phyloP scores from a whole-genome alignment of 805 yeast species.

The Lachancea waltii region DNA sequence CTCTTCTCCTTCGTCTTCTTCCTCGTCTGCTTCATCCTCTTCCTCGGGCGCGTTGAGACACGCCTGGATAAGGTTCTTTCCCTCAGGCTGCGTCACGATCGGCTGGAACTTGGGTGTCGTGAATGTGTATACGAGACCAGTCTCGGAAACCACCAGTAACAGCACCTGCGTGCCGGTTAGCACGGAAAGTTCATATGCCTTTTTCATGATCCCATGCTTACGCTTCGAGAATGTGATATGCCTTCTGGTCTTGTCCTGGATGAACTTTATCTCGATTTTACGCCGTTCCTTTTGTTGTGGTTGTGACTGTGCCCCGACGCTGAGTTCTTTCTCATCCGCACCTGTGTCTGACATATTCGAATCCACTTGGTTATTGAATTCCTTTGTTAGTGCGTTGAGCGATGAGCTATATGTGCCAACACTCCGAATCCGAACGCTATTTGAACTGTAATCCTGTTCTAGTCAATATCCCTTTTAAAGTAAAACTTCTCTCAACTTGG shows the following conservation, averaged over 20 bases:
- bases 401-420: too few species aligned
- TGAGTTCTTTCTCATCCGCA: slow-evolving; percentile 8
- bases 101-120: slow-evolving; percentile 99
- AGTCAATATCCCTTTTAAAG: slow-evolving; percentile 9
- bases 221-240: slow-evolving; percentile 97
- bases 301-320: slow-evolving; percentile 6
- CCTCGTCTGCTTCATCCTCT: slow-evolving; percentile 59
- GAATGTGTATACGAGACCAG: slow-evolving; percentile 97
- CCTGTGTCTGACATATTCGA: slow-evolving; percentile 7
- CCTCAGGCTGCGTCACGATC: slow-evolving; percentile 93
- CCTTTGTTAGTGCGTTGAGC: too few species aligned
- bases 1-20: slow-evolving; percentile 40
- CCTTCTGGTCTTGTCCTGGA: slow-evolving; percentile 95
- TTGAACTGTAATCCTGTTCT: neutral
- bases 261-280: slow-evolving; percentile 94
- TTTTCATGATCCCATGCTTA: slow-evolving; percentile 98
- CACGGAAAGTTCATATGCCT: slow-evolving; percentile 96
- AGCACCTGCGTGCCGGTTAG: slow-evolving; percentile 96
- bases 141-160: slow-evolving; percentile 89
- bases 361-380: too few species aligned
- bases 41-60: slow-evolving; percentile 97
- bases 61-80: slow-evolving; percentile 93
- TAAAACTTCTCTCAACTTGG: slow-evolving; percentile 10
- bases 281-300: slow-evolving; percentile 52
- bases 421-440: too few species aligned